Evolutionary conservation across 2,329 filamentous ascomycete genomes (phyloP), one percentile per base, ranked within the genome.

Genomic region (Juglanconis juglandina): DNA sequence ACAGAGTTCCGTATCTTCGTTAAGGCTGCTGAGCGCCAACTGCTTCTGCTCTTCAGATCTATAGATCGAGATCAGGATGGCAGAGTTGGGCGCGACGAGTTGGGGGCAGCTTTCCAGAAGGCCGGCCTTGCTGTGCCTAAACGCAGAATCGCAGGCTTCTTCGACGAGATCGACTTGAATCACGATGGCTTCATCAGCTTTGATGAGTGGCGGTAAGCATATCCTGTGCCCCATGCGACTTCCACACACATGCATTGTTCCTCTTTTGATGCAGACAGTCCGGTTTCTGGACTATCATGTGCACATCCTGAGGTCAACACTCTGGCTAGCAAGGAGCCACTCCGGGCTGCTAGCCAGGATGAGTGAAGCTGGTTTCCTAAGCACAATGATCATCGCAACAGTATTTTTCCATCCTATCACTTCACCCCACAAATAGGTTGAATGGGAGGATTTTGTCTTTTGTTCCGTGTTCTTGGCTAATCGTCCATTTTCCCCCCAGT

Each of bases 171-270:
- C 68, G 95, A 99, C 73, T 83, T 85, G 71, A 94, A 99, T 76
- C 85, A 88, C 67, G 93, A 99, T 73, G 92, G 92, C 52, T 86
- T 79, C 65, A 96, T 98, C 67, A 92, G 83, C 64, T 98, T 96
- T 75, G 87, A 92, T 66, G 95, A 99, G 82, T 98, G 95, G 95
- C 88, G 94, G 94, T 97, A 86, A 76, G 88, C 80, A 60, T n/a
- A 56, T 42, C 32, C 57, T 65, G 60, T 62, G 7, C 51, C 54
- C 58, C 56, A 41, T 60, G 46, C 52, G 59, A 39, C 41, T 33
- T 52, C 13, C 17, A 24, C 24, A 24, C 24, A 24, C 24, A 24
- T 2, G 24, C 24, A 11, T 50, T 14, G 33, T 37, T 44, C 6
- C 33, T 13, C 17, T 14, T 9, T n/a, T 5, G 14, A 14, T 17